Base-by-base conservation (phyloP, 371 early-diverging fungal species). In the Vittaforma corneae region DNA sequence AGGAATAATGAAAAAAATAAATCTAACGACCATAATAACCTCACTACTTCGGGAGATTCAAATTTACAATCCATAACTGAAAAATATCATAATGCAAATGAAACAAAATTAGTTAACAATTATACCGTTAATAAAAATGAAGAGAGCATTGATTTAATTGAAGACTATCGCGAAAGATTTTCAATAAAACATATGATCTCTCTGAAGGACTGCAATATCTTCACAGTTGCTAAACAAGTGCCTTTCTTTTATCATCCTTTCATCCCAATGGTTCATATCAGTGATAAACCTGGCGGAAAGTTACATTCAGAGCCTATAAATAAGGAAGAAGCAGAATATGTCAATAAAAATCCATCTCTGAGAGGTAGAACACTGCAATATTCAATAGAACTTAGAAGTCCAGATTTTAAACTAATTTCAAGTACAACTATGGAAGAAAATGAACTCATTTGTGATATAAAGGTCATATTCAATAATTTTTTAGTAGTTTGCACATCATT, bases 401-500 rank as follows among this genome's bases (percentile, higher is more conserved):
- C 9, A 11, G 26, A 45, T 16, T 28, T 5, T 1, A 18, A 37
- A 46, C 14, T 56, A n/a, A 22, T 56, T 6, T 11, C 32, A 33
- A 44, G 29, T 6, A 32, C 58, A 20, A 5, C 4, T 6, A 26
- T 65, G 9, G 44, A 65, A 4, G 42, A 65, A 22, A 60, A 65
- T 50, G 65, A 65, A 38, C 32, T 57, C 6, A 24, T 65, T 18
- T 11, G 24, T 22, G 65, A 65, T 37, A 9, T 57, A 5, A 56
- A 58, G 30, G 26, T 6, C 24, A 28, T 65, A 11, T n/a, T 63
- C n/a, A 18, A 24, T 16, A 24, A 55, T 3, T 52, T 58, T 2
- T 76, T 62, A 54, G 56, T 76, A 16, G 70, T 71, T 16, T 70
- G 73, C 59, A 71, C 74, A 26, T 57, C 75, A 29, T 60, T 48